A percentile compares a stretch with the other conserved stretches of the same genome.
These are phyloP conservation scores for Leishmania guyanensis DNA, from an alignment of 208 protist genomes.

Conservation along the genomic window DNA sequence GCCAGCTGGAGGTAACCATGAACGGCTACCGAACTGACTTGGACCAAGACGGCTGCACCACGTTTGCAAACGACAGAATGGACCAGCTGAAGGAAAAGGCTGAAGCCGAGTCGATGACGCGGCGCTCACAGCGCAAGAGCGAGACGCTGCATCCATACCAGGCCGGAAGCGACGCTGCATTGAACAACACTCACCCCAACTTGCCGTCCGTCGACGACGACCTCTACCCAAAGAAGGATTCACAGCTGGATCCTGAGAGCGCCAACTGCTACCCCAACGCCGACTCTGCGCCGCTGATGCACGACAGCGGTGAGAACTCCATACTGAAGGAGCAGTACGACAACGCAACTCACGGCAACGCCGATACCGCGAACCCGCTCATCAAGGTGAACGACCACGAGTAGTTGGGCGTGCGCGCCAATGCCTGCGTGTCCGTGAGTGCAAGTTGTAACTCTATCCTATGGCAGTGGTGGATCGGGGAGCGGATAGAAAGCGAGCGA, in stretches of 20 bases:
- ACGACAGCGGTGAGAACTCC: not conserved
- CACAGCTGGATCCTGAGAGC: not conserved
- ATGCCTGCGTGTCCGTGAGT: not conserved
- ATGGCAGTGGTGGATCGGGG: not conserved
- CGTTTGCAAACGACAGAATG: constrained; percentile 21
- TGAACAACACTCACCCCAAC: not conserved
- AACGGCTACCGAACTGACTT: constrained; percentile 46
- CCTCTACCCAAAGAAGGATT: constrained; percentile 19
- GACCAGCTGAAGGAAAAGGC: constrained; percentile 39
- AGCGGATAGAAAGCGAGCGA: not conserved
- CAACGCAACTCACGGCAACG: not conserved
- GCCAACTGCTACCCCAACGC: not conserved
- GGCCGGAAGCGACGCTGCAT: not conserved
- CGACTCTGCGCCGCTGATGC: not conserved
- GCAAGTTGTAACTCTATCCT: not conserved
- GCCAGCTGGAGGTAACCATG: constrained; percentile 56
- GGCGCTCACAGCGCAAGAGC: constrained; percentile 15
- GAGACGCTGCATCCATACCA: not conserved
- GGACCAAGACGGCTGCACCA: constrained; percentile 7
- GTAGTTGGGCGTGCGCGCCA: not conserved
- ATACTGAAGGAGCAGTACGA: not conserved
- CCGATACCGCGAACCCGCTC: constrained; percentile 5
- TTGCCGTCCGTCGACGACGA: constrained; percentile 13
- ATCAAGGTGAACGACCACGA: not conserved
- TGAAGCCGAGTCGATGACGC: constrained; percentile 24